Conservation (phyloP, 129 eudicot genomes). For the Sambucus nigra region DNA sequence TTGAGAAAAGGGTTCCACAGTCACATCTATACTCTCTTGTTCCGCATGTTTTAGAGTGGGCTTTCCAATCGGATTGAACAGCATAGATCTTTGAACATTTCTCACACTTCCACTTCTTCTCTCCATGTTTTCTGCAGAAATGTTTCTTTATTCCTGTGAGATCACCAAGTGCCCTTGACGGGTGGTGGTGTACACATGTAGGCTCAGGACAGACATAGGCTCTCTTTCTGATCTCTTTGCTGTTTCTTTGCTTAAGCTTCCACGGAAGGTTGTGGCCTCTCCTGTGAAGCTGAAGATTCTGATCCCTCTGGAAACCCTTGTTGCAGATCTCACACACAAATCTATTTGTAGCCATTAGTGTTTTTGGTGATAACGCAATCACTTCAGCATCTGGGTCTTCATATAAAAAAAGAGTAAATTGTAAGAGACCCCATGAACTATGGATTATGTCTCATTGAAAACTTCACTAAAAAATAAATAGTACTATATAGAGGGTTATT, state of each 20-base stretch:
- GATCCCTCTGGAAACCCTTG: constrained; percentile 94
- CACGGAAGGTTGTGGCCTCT: constrained; percentile 92
- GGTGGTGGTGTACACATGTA: constrained; percentile 73
- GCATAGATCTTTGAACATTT: constrained; percentile 88
- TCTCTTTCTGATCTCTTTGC: constrained; percentile 47
- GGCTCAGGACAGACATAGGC: constrained; percentile 89
- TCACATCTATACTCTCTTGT: constrained; percentile 92
- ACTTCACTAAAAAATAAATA: too few species aligned
- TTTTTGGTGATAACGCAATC: constrained; percentile 76
- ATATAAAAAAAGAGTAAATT: too few species aligned
- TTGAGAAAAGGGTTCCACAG: constrained; percentile 87
- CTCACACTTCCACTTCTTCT: constrained; percentile 85
- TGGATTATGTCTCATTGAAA: too few species aligned
- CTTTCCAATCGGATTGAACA: constrained; percentile 97
- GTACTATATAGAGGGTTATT: too few species aligned
- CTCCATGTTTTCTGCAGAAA: constrained; percentile 85
- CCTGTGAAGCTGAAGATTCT: constrained; percentile 81
- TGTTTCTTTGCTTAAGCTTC: constrained; percentile 78
- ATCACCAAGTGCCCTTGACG: constrained; percentile 90
- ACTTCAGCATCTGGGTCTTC: constrained; percentile 93
- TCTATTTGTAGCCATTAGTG: constrained; percentile 75
- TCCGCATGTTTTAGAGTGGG: constrained; percentile 84
- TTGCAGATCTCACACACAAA: constrained; percentile 94
- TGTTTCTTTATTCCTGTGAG: constrained; percentile 92
- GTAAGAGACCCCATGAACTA: too few species aligned